phyloP scores from a whole-genome alignment of 1,139 yeast genomes.

The Geotrichum carabidarum region DNA sequence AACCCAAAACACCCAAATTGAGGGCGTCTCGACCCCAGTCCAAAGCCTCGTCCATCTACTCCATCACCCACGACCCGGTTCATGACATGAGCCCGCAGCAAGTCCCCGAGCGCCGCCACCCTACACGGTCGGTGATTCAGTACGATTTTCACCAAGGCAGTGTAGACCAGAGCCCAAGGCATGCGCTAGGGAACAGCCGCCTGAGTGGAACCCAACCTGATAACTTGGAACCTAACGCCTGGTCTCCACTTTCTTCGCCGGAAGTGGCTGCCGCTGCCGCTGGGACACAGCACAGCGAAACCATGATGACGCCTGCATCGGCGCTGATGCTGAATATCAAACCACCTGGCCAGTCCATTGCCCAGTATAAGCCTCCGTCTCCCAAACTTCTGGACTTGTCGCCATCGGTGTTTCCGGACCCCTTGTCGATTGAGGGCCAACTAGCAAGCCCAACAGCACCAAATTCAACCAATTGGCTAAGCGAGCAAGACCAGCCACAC shows the following conservation, averaged over 20 bases:
- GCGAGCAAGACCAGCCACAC: neutral
- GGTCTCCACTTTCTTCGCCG: too few relatives aligned
- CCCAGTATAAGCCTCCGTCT: neutral
- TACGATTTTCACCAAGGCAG: too few relatives aligned
- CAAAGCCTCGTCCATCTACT: constrained; percentile 10
- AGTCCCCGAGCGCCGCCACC: too few relatives aligned
- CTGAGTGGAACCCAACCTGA: too few relatives aligned
- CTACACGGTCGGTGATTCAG: too few relatives aligned
- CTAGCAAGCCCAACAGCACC: neutral
- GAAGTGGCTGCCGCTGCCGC: too few relatives aligned
- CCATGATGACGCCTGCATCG: neutral
- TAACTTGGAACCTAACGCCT: too few relatives aligned
- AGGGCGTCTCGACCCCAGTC: neutral
- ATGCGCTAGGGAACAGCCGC: too few relatives aligned
- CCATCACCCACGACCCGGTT: neutral
- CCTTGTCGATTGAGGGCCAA: neutral
- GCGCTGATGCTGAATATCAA: constrained; percentile 1
- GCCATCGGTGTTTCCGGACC: neutral
- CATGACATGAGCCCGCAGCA: too few relatives aligned
- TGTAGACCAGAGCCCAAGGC: too few relatives aligned
- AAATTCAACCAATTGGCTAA: neutral
- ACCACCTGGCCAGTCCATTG: neutral
- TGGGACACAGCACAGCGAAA: neutral
- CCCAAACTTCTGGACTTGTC: constrained; percentile 3
- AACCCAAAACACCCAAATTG: neutral